These are phyloP conservation scores for Pseudocercospora cruenta DNA, from an alignment of 2,329 filamentous ascomycete genomes.

Conservation along the genomic window DNA sequence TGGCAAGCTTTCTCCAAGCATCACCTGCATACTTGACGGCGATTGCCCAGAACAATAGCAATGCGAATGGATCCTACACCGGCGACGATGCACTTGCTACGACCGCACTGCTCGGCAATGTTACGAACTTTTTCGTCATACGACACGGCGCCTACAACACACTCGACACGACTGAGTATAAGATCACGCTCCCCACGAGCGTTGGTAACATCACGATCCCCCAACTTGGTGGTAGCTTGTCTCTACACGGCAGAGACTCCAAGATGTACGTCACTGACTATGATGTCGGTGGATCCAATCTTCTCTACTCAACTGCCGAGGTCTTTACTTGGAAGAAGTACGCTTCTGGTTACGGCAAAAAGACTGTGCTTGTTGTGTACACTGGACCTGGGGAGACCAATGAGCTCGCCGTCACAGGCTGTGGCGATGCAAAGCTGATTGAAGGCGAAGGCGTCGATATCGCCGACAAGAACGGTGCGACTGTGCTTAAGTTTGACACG, in stretches of 20 bases:
- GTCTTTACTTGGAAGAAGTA: conserved; percentile 68
- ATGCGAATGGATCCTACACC: conserved; percentile 56
- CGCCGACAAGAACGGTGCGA: conserved; percentile 47
- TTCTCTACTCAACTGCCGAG: conserved; percentile 72
- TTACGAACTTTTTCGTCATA: conserved; percentile 66
- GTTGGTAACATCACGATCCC: conserved; percentile 62
- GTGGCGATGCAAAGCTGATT: conserved; percentile 40
- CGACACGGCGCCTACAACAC: conserved; percentile 67
- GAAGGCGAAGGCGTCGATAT: conserved; percentile 48
- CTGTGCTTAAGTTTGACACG: conserved; percentile 59
- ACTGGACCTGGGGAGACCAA: conserved; percentile 65
- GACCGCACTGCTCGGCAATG: conserved; percentile 63
- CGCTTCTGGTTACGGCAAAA: conserved; percentile 51
- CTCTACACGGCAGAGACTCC: conserved; percentile 66
- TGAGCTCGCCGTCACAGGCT: conserved; percentile 59
- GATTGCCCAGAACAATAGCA: conserved; percentile 53
- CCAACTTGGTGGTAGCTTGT: conserved; percentile 60
- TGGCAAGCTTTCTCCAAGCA: conserved; percentile 74
- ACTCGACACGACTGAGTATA: conserved; percentile 62
- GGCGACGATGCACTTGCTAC: conserved; percentile 58
- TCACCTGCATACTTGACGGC: conserved; percentile 71
- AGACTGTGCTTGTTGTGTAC: conserved; percentile 66
- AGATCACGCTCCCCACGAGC: conserved; percentile 64
- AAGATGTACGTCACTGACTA: conserved; percentile 71
- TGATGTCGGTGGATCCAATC: conserved; percentile 59